Conservation (phyloP, 75 land plant genomes). For the Pinus taeda region DNA sequence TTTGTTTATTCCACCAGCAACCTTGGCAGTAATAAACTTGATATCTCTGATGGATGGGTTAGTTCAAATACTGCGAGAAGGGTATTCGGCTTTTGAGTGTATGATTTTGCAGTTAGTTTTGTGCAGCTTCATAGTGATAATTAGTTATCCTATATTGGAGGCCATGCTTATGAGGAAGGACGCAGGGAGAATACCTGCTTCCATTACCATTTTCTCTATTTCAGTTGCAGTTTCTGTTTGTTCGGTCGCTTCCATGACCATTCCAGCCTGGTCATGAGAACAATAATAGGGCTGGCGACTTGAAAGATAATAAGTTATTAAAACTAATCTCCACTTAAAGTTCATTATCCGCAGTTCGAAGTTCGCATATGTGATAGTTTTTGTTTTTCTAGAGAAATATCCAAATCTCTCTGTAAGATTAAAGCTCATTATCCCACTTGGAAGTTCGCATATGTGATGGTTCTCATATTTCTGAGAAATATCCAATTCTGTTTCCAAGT, state of each 20-base stretch:
- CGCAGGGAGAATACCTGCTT: conserved; percentile 15
- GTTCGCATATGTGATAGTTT: too few species aligned
- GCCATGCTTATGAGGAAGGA: conserved; percentile 31
- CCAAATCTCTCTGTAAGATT: too few species aligned
- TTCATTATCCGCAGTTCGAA: too few species aligned
- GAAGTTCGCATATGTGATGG: too few species aligned
- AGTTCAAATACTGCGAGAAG: not conserved
- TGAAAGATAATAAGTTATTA: too few species aligned
- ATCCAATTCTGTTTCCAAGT: too few species aligned
- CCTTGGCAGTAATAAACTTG: not conserved
- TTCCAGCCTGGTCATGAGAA: not conserved
- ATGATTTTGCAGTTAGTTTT: conserved; percentile 17
- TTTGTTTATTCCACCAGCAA: not conserved
- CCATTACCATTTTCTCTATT: conserved; percentile 8
- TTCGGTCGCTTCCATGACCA: not conserved
- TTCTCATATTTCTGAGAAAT: too few species aligned
- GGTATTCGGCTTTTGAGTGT: conserved; percentile 2
- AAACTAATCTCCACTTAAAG: too few species aligned
- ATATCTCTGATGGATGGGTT: conserved; percentile 10
- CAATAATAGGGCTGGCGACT: too few species aligned
- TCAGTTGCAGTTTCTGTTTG: not conserved
- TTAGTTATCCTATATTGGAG: conserved; percentile 22
- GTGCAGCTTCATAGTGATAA: not conserved
- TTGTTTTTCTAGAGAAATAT: too few species aligned
- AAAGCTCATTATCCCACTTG: too few species aligned